These are phyloP conservation scores for Phylloporus sp. DNA, from an alignment of 768 basidiomycete species.

Conservation along the genomic window DNA sequence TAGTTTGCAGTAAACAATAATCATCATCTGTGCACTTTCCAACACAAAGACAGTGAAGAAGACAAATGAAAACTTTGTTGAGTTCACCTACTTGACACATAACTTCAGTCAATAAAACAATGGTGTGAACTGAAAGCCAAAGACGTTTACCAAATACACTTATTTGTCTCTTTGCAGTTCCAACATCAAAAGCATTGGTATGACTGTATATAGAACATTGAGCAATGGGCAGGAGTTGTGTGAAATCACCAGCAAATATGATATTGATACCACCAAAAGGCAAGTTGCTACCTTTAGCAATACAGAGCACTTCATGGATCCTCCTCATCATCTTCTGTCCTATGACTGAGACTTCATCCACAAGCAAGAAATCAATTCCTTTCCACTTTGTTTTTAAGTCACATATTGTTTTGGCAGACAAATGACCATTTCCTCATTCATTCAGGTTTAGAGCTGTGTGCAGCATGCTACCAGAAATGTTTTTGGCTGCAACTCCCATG, in stretches of 20 bases:
- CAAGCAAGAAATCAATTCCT: too few relatives aligned
- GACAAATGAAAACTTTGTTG: neutral
- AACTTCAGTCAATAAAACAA: neutral
- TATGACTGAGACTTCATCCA: too few relatives aligned
- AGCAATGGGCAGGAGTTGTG: neutral
- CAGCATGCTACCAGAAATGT: too few relatives aligned
- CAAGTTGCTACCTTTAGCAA: too few relatives aligned
- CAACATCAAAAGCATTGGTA: neutral
- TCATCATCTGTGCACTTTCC: neutral
- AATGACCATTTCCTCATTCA: too few relatives aligned
- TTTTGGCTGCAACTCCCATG: neutral
- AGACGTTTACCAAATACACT: neutral
- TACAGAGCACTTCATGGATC: too few relatives aligned
- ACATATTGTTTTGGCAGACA: too few relatives aligned
- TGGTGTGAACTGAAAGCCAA: neutral
- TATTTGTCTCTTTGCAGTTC: neutral
- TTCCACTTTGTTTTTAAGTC: too few relatives aligned
- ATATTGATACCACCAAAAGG: too few relatives aligned
- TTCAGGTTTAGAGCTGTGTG: too few relatives aligned
- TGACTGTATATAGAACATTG: neutral
- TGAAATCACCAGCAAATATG: neutral
- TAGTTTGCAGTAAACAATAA: neutral
- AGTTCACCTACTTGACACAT: neutral
- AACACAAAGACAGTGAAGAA: neutral
- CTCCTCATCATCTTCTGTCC: too few relatives aligned